Evolutionary conservation across 2,329 filamentous ascomycete genomes (phyloP).

Genomic region (Calonectria pseudoturangicola): DNA sequence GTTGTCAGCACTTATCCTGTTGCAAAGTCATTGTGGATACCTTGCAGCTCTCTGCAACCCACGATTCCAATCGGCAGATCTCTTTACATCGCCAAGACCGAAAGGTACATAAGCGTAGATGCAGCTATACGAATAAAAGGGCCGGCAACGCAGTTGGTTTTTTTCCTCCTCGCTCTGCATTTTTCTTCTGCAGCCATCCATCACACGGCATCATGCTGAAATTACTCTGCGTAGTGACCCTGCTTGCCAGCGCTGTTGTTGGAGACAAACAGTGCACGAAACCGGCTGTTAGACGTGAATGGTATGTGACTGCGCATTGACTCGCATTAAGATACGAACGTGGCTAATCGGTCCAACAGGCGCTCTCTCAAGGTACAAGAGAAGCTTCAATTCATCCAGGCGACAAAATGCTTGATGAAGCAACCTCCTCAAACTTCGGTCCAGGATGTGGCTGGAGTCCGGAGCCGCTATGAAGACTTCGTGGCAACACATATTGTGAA

Average conservation of each 20-base stretch:
- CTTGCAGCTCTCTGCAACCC: background rate
- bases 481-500: constrained; percentile 45
- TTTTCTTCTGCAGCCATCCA: background rate
- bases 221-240: background rate
- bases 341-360: constrained; percentile 10
- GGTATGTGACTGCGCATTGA: background rate
- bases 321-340: too few relatives aligned
- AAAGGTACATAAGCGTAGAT: background rate
- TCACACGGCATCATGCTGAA: background rate
- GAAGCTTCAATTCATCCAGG: constrained; percentile 45
- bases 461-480: constrained; percentile 46
- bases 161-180: too few relatives aligned
- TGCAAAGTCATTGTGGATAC: too few relatives aligned
- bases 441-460: constrained; percentile 35
- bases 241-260: constrained; percentile 3
- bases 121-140: constrained; percentile 4
- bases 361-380: constrained; percentile 35
- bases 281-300: constrained; percentile 41
- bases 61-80: constrained; percentile 18
- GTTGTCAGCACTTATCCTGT: too few relatives aligned
- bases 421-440: constrained; percentile 33
- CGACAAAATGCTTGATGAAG: constrained; percentile 47
- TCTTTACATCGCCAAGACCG: background rate
- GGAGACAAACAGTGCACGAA: constrained; percentile 36
- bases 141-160: background rate